Base-by-base conservation (phyloP, 305 asterid species). In the Petunia hybrid region DNA sequence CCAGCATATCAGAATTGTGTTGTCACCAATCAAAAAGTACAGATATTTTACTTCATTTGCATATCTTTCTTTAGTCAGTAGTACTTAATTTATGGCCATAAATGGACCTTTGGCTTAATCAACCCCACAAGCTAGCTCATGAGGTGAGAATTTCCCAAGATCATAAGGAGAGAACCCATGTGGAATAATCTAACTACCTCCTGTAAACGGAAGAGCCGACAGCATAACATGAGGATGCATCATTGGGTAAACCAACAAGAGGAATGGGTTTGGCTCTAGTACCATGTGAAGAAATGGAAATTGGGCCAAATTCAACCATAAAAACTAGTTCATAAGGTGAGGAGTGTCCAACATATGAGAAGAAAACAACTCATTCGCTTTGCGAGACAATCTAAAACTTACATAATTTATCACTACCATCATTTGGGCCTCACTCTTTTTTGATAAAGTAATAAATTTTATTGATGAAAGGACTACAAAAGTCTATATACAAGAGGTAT, bases 231-330 rank as follows among this genome's bases (percentile, higher is more conserved):
- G 36, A 36, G 53, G 74, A 22, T 0, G 53, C 14, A 67, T 41
- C 7, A 41, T 67, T 67, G 38, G 55, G 14, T 41, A 67, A 43
- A 67, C 55, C 55, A 67, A 67, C 14, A 67, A 67, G 38, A 67
- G 51, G 35, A 67, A n/a, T 67, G 75, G 8, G 16, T 67, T 66
- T 41, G 38, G 6, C 53, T 14, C 35, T 5, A 1, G 40, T 65
- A 65, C 71, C 31, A 38, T 12, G 31, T 40, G 13, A 46, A 38
- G 70, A 64, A 64, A 64, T 65, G 48, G 31, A 12, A 10, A 6
- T 39, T 1, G 35, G 9, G 12, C 35, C 71, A 38, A 65, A 65
- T 10, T 5, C 12, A 39, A 39, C 5, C 71, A 16, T 1, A 6
- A 65, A 61, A 7, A 61, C 12, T 31, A 61, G 36, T 31, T 31